A percentile compares a stretch with the other conserved stretches of the same genome.
These are phyloP conservation scores for Teratosphaeria viscida DNA, from an alignment of 2,329 filamentous ascomycete genomes.

Conservation along the genomic window DNA sequence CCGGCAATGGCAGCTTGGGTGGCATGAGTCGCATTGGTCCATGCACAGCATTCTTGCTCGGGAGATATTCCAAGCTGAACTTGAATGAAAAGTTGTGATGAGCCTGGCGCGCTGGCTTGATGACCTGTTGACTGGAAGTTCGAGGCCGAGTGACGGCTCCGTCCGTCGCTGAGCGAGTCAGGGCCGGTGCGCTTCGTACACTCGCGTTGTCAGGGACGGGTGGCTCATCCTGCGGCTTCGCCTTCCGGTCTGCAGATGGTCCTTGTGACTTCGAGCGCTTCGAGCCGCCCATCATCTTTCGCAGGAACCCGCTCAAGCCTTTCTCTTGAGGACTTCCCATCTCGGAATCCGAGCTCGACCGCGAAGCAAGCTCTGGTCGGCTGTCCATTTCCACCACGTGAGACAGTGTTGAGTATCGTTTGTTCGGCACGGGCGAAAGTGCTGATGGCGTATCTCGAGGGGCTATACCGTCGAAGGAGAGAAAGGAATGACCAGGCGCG, in stretches of 20 bases:
- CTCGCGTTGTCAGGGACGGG: neutral
- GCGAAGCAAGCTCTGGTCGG: slow-evolving; percentile 18
- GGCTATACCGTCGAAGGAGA: slow-evolving; percentile 54
- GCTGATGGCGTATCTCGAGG: slow-evolving; percentile 24
- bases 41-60: slow-evolving; percentile 43
- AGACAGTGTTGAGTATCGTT: slow-evolving; percentile 24
- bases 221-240: neutral
- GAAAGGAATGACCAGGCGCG: slow-evolving; percentile 43
- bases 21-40: slow-evolving; percentile 54
- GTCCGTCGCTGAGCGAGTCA: slow-evolving; percentile 5
- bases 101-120: slow-evolving; percentile 6
- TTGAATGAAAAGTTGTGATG: slow-evolving; percentile 58
- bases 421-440: slow-evolving; percentile 21
- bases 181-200: neutral
- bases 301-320: slow-evolving; percentile 24
- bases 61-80: slow-evolving; percentile 60
- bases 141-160: neutral
- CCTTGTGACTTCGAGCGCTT: slow-evolving; percentile 15
- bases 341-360: slow-evolving; percentile 16
- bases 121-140: slow-evolving; percentile 1
- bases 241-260: slow-evolving; percentile 3
- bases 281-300: slow-evolving; percentile 23
- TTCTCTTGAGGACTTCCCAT: slow-evolving; percentile 10
- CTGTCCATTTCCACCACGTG: slow-evolving; percentile 18
- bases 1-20: slow-evolving; percentile 59